Conservation (phyloP, 2,329 filamentous ascomycete genomes). For the Phyllosticta citrichinensis region DNA sequence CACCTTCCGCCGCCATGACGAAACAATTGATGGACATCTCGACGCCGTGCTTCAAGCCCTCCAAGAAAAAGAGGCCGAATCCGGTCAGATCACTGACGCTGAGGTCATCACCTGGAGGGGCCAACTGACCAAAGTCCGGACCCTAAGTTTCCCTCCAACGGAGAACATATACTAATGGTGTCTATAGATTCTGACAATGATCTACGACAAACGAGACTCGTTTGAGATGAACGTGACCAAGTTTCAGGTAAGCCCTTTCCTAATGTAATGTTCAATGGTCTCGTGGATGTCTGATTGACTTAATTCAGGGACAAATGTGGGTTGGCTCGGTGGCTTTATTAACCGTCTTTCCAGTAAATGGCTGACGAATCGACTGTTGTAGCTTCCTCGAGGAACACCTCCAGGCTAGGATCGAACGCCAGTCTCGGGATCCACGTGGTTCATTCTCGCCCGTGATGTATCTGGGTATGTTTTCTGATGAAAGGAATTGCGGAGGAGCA, state of each 20-base stretch:
- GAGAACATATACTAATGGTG: background rate
- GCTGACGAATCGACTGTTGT: background rate
- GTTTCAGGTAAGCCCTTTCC: constrained; percentile 51
- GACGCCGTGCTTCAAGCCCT: constrained; percentile 73
- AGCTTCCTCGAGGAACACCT: constrained; percentile 79
- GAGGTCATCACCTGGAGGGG: constrained; percentile 89
- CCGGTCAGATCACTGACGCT: constrained; percentile 57
- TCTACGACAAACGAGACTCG: constrained; percentile 50
- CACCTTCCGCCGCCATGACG: constrained; percentile 72
- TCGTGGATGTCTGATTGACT: background rate
- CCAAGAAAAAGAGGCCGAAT: constrained; percentile 59
- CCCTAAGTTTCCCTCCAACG: background rate
- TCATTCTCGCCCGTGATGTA: background rate
- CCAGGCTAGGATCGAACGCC: background rate
- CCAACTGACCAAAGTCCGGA: constrained; percentile 88
- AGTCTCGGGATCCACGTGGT: background rate
- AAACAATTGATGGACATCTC: constrained; percentile 75
- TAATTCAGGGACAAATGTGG: constrained; percentile 45
- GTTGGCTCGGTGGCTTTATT: constrained; percentile 11
- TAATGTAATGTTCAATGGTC: background rate
- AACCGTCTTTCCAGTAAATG: background rate
- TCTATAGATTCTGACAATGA: constrained; percentile 62
- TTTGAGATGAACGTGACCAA: constrained; percentile 95
- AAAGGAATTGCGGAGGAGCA: no score
- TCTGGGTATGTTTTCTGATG: background rate